Conservation (phyloP, 495 filamentous ascomycete species). For the Haplographium delicatum region DNA sequence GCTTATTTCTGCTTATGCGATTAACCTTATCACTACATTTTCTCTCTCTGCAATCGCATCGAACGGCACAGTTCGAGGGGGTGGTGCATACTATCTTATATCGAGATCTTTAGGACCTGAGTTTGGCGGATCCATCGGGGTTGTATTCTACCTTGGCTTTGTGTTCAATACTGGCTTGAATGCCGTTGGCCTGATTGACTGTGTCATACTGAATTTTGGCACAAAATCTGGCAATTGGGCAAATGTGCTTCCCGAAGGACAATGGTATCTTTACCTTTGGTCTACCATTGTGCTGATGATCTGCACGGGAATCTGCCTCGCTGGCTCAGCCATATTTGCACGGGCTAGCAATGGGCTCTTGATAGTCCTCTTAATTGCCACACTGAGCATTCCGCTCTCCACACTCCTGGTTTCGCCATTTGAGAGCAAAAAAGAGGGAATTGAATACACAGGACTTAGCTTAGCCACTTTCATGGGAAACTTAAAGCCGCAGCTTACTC, state of each 20-base stretch:
- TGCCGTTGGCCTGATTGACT: constrained; percentile 80
- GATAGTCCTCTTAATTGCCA: constrained; percentile 65
- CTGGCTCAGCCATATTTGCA: constrained; percentile 75
- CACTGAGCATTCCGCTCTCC: constrained; percentile 78
- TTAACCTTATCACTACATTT: constrained; percentile 79
- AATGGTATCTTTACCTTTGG: constrained; percentile 78
- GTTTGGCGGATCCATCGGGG: constrained; percentile 84
- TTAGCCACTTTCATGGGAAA: constrained; percentile 64
- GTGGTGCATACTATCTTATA: constrained; percentile 85
- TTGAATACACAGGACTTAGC: constrained; percentile 74
- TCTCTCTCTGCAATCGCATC: constrained; percentile 85
- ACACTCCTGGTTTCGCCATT: constrained; percentile 64
- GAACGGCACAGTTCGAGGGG: constrained; percentile 84
- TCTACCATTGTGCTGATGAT: constrained; percentile 64
- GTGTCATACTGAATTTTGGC: constrained; percentile 73
- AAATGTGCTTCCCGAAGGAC: constrained; percentile 59
- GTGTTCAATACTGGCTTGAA: constrained; percentile 88
- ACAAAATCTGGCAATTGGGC: constrained; percentile 49
- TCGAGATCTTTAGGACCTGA: constrained; percentile 82
- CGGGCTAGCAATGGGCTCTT: constrained; percentile 77
- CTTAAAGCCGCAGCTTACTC: constrained; percentile 62
- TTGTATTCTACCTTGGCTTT: constrained; percentile 84
- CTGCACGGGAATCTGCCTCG: constrained; percentile 73
- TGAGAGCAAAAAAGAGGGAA: constrained; percentile 49
- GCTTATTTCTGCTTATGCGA: constrained; percentile 63